Evolutionary conservation across 495 filamentous ascomycete species (phyloP).

Genomic region (Podospora comata): DNA sequence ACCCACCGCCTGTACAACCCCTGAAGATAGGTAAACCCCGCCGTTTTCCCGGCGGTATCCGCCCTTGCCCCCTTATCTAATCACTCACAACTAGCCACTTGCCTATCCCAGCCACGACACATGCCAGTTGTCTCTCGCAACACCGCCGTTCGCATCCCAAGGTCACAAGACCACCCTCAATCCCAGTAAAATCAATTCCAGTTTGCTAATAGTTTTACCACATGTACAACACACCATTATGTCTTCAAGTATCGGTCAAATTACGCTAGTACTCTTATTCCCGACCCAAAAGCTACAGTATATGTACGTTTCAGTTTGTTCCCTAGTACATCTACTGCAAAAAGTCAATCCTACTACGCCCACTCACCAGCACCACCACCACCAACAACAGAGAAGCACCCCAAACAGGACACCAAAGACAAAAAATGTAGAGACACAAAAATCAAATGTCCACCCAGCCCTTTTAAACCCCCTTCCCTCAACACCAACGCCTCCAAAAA

Average conservation of each 20-base stretch:
- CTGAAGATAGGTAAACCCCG: neutral
- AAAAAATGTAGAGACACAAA: no score
- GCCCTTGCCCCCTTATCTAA: neutral
- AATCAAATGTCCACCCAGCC: no score
- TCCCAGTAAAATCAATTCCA: neutral
- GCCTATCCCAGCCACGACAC: neutral
- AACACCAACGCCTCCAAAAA: no score
- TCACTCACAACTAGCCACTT: neutral
- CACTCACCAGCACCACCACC: neutral
- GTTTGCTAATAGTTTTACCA: neutral
- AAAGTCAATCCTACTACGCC: neutral
- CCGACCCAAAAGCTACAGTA: neutral
- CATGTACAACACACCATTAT: no score
- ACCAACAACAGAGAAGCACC: neutral
- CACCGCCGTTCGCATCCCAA: neutral
- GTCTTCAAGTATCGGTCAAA: neutral
- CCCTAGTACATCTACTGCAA: neutral
- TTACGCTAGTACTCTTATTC: neutral
- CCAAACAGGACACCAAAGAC: neutral
- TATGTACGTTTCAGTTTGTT: neutral
- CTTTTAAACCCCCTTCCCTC: no score
- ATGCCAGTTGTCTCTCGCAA: neutral
- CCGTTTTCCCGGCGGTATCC: neutral
- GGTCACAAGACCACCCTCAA: neutral
- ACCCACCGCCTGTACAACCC: no score